phyloP scores from a whole-genome alignment of 2,329 filamentous ascomycete species.

The Trichoderma breve region DNA sequence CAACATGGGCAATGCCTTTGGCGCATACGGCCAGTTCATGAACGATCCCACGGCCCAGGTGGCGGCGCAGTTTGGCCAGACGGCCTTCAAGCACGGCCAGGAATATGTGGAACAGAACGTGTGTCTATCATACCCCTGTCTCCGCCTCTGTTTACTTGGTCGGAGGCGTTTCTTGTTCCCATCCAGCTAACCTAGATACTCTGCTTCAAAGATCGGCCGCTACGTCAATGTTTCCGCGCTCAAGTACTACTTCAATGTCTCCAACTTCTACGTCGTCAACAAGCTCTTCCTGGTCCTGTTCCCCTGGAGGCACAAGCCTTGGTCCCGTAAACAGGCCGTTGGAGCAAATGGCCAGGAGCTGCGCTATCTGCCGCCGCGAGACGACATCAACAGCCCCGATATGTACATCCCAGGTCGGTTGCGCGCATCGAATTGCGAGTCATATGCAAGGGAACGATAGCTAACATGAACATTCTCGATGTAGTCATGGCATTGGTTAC shows the following conservation, averaged over 20 bases:
- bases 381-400: conserved; percentile 96
- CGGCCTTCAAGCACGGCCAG: conserved; percentile 84
- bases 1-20: conserved; percentile 55
- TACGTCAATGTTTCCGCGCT: conserved; percentile 90
- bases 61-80: conserved; percentile 90
- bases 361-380: conserved; percentile 84
- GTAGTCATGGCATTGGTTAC: conserved; percentile 92
- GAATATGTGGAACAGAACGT: conserved; percentile 97
- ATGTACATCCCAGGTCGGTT: conserved; percentile 85
- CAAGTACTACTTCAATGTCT: conserved; percentile 99
- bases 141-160: background rate
- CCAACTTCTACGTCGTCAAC: conserved; percentile 91
- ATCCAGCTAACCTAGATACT: conserved; percentile 22
- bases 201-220: conserved; percentile 48
- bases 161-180: background rate
- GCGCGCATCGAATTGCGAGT: background rate
- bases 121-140: conserved; percentile 31
- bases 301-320: conserved; percentile 95
- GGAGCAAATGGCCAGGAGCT: conserved; percentile 68
- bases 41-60: conserved; percentile 94
- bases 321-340: conserved; percentile 84
- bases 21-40: conserved; percentile 87
- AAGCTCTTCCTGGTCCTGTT: conserved; percentile 94
- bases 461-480: conserved; percentile 25
- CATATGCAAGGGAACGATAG: background rate